Evolutionary conservation across 2,329 filamentous ascomycete species (phyloP).

Genomic region (Corniculantispora saksenae): DNA sequence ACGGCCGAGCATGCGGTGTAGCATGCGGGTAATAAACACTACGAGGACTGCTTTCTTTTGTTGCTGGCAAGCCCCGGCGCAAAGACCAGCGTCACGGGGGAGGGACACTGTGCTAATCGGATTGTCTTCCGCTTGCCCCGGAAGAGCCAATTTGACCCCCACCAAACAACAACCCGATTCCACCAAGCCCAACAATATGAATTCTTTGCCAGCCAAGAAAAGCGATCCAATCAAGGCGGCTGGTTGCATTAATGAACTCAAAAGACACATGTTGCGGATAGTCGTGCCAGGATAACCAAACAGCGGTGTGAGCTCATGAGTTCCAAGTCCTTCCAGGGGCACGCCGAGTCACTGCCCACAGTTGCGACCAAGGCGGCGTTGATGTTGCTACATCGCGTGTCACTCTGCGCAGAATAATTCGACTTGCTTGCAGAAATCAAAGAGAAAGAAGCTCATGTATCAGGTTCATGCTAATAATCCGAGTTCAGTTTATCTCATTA

Average conservation of each 20-base stretch:
- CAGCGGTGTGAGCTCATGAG: not conserved
- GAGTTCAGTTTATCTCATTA: not conserved
- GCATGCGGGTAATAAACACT: not conserved
- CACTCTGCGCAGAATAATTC: too few relatives aligned
- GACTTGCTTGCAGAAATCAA: too few relatives aligned
- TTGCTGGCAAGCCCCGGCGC: not conserved
- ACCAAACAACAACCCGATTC: not conserved
- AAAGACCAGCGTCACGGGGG: not conserved
- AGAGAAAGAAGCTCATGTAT: too few relatives aligned
- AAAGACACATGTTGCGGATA: not conserved
- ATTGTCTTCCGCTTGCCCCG: conserved; percentile 11
- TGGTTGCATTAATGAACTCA: too few relatives aligned
- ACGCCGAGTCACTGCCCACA: too few relatives aligned
- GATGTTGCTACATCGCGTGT: too few relatives aligned
- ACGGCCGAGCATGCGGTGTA: conserved; percentile 5
- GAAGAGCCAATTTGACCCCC: conserved; percentile 17
- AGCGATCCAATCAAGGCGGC: not conserved
- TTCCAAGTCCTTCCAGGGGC: not conserved
- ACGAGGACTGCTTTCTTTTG: not conserved
- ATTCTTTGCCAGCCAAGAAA: not conserved
- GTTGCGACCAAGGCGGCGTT: too few relatives aligned
- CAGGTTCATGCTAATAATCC: too few relatives aligned
- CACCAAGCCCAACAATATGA: not conserved
- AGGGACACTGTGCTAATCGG: conserved; percentile 16
- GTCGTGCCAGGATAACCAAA: not conserved